Evolutionary conservation across 805 yeast species (phyloP), one percentile per base, ranked within the genome.

Genomic region (Ogataea ganodermae): DNA sequence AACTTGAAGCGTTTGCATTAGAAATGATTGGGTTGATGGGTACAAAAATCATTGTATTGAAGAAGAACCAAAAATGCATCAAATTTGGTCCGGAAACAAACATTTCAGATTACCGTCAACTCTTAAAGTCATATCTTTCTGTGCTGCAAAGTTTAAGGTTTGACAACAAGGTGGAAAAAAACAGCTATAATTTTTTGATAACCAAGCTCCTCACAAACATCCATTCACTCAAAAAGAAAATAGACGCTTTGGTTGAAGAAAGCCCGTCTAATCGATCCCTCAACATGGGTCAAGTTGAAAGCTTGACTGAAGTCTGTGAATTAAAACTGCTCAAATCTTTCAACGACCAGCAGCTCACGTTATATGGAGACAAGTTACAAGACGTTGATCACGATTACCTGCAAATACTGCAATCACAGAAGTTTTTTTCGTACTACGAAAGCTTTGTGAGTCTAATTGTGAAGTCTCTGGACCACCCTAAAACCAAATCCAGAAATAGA

Each of bases 21-120:
- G 91, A 86, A 45, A 56, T 81, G 52, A 64, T 81, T n/a, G 90
- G 92, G 0, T 48, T 67, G 12, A 75, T 84, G 21, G 90, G 87
- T 0, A 72, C 77, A 2, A 71, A 68, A 31, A 71, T 84, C 41
- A 57, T 76, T 18, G 62, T 65, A 4, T 44, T 78, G 13, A 72
- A 62, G 45, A 35, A 43, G 21, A 30, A 41, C 10, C 33, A 38
- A 6, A 21, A 24, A 4, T 8, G 23, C 3, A 22, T 41, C 0
- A 42, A 38, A 14, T 35, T 59, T 10, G 44, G 51, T 1, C 18
- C 45, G 1, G 42, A 46, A 4, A 49, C 54, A 21, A 41, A 42
- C 3, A 6, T 31, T 1, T 30, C 40, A 13, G 54, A 53, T 10
- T 56, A 55, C 18, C 32, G 42, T 2, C 1, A 10, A 1, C 35